Evolutionary conservation across 1,139 yeast species (phyloP), one percentile per base, ranked within the genome.

Genomic region (Candida sanyaensis): DNA sequence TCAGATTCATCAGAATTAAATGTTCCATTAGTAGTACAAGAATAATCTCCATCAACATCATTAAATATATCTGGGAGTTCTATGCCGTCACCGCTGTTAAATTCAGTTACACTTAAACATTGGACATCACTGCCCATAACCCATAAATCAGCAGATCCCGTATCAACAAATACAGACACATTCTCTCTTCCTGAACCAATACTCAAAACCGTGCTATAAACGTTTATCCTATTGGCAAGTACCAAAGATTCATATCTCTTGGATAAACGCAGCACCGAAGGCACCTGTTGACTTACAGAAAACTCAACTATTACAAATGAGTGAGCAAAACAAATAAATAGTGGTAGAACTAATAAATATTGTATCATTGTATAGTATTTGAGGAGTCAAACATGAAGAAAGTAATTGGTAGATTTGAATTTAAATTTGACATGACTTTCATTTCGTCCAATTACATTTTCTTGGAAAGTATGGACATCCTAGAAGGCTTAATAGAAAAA

Each of bases 91-190:
- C 41, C 39, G 37, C 3, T 17, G 21, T 50, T 50, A 8, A 47
- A 50, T 9, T 74, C 77, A 10, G 74, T 66, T 2, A 75, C 68
- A 9, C 76, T 77, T 17, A 75, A 71, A 44, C 57, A 53, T 5
- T 38, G 24, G 1, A 49, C 54, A 28, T 45, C 44, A 3, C 33
- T 32, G 2, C 45, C 45, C 57, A 50, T 48, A 8, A 75, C 65
- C 80, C 80, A 75, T 48, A 75, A 56, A 51, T 74, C 79, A 30
- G 72, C 59, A n/a, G 77, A 69, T 9, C 79, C 79, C 6, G 80
- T 75, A 37, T 75, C 80, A 17, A 75, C 65, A 43, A 72, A 57
- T 1, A 73, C 73, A 2, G 60, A 57, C 13, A 66, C 66, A 26
- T 55, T 43, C 41, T 71, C 68, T 12, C 58, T 51, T 32, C 64